Evolutionary conservation across 208 protist genomes (phyloP).

Genomic region (Trypanosoma caninum): DNA sequence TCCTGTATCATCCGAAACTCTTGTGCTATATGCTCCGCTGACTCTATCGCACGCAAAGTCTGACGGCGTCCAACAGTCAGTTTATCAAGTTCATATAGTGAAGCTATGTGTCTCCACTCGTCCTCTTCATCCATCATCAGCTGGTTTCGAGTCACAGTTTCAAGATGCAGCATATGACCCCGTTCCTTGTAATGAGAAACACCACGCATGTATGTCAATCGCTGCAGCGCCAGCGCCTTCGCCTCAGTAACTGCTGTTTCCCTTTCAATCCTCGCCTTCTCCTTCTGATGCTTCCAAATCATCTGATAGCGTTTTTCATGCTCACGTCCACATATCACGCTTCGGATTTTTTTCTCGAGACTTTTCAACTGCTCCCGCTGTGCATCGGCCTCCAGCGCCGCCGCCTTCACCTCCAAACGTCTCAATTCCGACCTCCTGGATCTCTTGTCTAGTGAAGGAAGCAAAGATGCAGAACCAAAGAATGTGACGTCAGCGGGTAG

Average conservation of each 20-base stretch:
- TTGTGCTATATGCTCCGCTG: conserved; percentile 10
- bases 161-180: conserved; percentile 19
- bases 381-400: not conserved
- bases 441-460: conserved; percentile 3
- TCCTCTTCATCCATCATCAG: conserved; percentile 10
- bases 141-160: conserved; percentile 9
- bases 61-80: conserved; percentile 3
- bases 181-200: conserved; percentile 18
- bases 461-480: not conserved
- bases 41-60: not conserved
- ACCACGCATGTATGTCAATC: conserved; percentile 9
- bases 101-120: conserved; percentile 5
- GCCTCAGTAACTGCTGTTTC: not conserved
- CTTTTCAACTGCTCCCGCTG: conserved; percentile 10
- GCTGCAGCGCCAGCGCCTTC: conserved; percentile 6
- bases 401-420: not conserved
- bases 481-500: not conserved
- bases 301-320: conserved; percentile 25
- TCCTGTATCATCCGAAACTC: conserved; percentile 13
- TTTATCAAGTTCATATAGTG: not conserved
- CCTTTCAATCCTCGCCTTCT: conserved; percentile 15
- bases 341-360: conserved; percentile 12
- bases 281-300: conserved; percentile 25
- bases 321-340: conserved; percentile 15
- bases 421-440: not conserved